Base-by-base conservation (phyloP, 352 stramenopile genomes). In the Globisporangium alternatum region DNA sequence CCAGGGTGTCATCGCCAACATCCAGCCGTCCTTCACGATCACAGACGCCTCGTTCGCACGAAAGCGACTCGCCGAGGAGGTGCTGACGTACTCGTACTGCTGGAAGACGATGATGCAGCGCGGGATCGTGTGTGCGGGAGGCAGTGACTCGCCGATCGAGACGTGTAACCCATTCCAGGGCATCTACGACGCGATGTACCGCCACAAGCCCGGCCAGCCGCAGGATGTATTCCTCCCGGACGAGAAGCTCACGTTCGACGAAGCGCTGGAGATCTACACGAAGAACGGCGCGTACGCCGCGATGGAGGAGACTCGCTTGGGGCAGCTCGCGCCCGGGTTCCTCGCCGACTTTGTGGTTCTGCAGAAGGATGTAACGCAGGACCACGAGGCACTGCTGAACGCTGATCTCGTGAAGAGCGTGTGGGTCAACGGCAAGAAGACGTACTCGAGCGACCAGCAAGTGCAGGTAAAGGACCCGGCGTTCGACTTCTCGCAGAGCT, bases 1-100 rank as follows among this genome's bases (percentile, higher is more conserved):
- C 0, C 79, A 89, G 54, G 86, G 87, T 5, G 87, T 95, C 41
- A 93, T 96, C 22, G 88, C 71, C 47, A 92, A 96, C 67, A 90
- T 97, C 55, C 88, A 97, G 65, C 88, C 88, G 22, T 95, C 87
- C 7, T 97, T 97, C 56, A 83, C 88, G 6, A 84, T 95, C 60
- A 97, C 88, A 30, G 89, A 97, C 62, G 86, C 86, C 57, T 64
- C 76, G 12, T 96, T 91, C 62, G 85, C 88, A 9, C 71, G 80
- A 64, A 93, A 96, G 61, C 83, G 89, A 3, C 70, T 97, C 33
- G 65, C 77, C 8, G 70, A 82, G 28, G 56, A 74, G 3, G 64
- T 90, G 62, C 68, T 95, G 22, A 54, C 67, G 48, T 89, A 74
- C 67, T 92, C 83, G 15, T 96, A 96, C 68, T 90, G 80, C 59